These are phyloP conservation scores for Adansonia grandidieri DNA, from an alignment of 441 rosid species.

Conservation along the genomic window DNA sequence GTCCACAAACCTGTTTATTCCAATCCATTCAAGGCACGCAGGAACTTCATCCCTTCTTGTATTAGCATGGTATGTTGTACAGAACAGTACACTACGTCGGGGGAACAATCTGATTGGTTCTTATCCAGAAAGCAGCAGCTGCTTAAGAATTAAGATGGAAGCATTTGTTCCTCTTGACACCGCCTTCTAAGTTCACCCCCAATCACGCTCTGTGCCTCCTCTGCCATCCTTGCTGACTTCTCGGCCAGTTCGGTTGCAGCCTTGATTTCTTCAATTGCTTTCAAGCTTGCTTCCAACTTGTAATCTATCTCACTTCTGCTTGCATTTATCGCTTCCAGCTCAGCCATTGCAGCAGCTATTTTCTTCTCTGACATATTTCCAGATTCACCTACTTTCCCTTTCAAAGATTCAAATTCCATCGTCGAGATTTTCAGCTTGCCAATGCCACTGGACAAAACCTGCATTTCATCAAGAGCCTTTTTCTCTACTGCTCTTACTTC, in stretches of 20 bases:
- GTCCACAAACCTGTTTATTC: no score
- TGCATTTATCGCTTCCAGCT: conserved; percentile 51
- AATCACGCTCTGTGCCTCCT: conserved; percentile 63
- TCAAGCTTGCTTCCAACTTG: conserved; percentile 50
- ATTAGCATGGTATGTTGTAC: no score
- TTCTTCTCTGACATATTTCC: conserved; percentile 45
- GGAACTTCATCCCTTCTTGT: no score
- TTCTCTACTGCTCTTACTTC: conserved; percentile 58
- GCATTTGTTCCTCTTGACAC: conserved; percentile 46
- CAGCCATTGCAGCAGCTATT: conserved; percentile 46
- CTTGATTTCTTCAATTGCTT: conserved; percentile 66
- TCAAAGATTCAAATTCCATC: conserved; percentile 57
- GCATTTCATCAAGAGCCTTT: conserved; percentile 56
- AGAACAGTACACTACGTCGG: no score
- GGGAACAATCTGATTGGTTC: no score
- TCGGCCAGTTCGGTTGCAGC: conserved; percentile 69
- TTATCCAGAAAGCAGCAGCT: no score
- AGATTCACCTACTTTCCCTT: conserved; percentile 54
- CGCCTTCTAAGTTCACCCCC: conserved; percentile 64
- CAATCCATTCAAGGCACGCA: no score
- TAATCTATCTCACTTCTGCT: conserved; percentile 45
- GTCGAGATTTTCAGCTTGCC: conserved; percentile 47
- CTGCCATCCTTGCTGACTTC: conserved; percentile 68
- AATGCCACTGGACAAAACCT: conserved; percentile 36
- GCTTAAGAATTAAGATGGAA: no score